These are phyloP conservation scores for Tulasnella sp. DNA, from an alignment of 768 basidiomycete species.

Conservation along the genomic window DNA sequence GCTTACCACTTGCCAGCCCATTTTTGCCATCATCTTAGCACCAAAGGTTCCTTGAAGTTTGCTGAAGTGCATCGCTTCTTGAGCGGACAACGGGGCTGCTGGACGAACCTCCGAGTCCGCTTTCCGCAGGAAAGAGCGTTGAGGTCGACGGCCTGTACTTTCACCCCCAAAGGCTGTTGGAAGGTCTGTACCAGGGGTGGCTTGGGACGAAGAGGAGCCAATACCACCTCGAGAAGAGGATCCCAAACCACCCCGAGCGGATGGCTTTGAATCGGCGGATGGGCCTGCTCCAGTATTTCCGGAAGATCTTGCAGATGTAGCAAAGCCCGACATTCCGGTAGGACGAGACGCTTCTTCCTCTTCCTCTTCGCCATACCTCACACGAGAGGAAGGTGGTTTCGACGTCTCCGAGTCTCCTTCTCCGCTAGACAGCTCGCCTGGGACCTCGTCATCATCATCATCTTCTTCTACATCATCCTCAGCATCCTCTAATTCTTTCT, in stretches of 20 bases:
- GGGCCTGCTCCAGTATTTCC: constrained; percentile 19
- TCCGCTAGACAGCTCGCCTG: constrained; percentile 22
- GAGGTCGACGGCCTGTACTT: constrained; percentile 23
- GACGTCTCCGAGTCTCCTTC: constrained; percentile 36
- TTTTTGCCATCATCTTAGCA: constrained; percentile 83
- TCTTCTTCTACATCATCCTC: constrained; percentile 31
- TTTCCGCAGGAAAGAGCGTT: constrained; percentile 45
- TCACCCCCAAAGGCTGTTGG: constrained; percentile 31
- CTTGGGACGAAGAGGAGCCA: constrained; percentile 11
- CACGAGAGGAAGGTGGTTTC: constrained; percentile 48
- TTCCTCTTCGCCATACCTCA: constrained; percentile 41
- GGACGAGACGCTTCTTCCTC: constrained; percentile 33
- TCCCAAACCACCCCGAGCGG: neutral
- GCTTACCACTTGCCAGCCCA: constrained; percentile 79
- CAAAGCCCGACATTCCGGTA: constrained; percentile 24
- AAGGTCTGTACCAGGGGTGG: constrained; percentile 16
- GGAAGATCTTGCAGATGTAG: constrained; percentile 31
- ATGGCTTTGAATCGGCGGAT: constrained; percentile 4
- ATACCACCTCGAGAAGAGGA: constrained; percentile 19
- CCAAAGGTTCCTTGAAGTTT: constrained; percentile 71
- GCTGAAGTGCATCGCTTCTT: constrained; percentile 72
- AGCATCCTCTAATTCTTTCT: constrained; percentile 28
- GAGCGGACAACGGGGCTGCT: constrained; percentile 43
- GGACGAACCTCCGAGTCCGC: constrained; percentile 12
- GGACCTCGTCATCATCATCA: constrained; percentile 26